Evolutionary conservation across 2,329 filamentous ascomycete genomes (phyloP), one percentile per base, ranked within the genome.

Genomic region (Verticillium nubilum): DNA sequence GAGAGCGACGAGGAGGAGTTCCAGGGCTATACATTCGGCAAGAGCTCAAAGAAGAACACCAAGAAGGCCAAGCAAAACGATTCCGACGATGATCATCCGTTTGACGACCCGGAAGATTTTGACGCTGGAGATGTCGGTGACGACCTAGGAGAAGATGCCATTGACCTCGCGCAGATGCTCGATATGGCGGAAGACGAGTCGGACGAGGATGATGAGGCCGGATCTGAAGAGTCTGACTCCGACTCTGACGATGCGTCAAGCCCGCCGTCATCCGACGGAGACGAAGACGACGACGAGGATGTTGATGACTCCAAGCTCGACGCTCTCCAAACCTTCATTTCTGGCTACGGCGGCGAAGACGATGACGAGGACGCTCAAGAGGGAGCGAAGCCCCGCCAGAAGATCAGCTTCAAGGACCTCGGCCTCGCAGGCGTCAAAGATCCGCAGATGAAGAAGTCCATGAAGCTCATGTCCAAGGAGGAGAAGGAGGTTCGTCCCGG

Each of bases 1-100:
- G 88, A 91, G 64, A 95, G 91, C 67, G 93, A 97, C 68, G 88
- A 95, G 68, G 93, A 96, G 70, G 84, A 82, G 63, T 96, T 96
- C 65, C 86, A 92, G 64, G 90, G 86, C 12, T 96, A 88, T 67
- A 68, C 78, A 0, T 86, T 86, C 61, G 68, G 80, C 1, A 82
- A 81, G 12, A 63, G 73, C 2, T 73, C 72, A 58, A 70, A 72
- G 50, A 65, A 64, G 52, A 76, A 73, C 63, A 67, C 68, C 61
- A 76, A 72, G 56, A 66, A 69, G 60, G n/a, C 54, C 10, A 56
- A 56, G 31, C 28, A 52, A 27, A 17, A 57, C n/a, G 25, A 66
- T 61, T 60, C 52, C 62, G 47, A 71, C 65, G 78, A 80, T 65
- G 70, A 81, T 25, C 82, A 85, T 64, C 76, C 75, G 6, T 60